Base-by-base conservation (phyloP, 2,329 filamentous ascomycete species). In the Colletotrichum kahawae region DNA sequence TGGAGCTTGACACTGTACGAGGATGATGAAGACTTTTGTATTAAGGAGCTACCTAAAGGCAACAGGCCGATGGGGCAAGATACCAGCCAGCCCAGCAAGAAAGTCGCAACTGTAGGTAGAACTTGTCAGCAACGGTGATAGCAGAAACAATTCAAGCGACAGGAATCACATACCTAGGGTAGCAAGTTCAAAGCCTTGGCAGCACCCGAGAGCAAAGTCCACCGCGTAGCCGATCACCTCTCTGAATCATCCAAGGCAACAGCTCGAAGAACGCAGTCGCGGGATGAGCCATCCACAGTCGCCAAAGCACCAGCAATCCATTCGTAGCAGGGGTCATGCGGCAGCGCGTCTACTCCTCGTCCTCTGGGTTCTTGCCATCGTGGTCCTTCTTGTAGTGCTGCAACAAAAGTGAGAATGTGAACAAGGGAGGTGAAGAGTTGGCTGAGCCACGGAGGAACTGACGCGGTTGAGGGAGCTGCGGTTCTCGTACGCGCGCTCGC, bases 301-400 rank as follows among this genome's bases (percentile, higher is more conserved):
- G 6, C n/a, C 43, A 21, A 21, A 10, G 27, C n/a, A n/a, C n/a
- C 16, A 29, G 31, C 16, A 5, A n/a, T 59, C 27, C 18, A 0
- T 7, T 13, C 16, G n/a, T n/a, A 59, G 1, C 5, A 3, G 21
- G 21, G 5, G 0, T 7, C 10, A 7, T 13, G 10, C 18, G 18
- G 9, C 18, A 7, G 0, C 2, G 31, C 4, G 5, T 7, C 14
- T 14, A 60, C 21, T 24, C 60, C 21, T 63, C 60, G 21, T 27
- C 21, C 18, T 43, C 60, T 2, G 34, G 60, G 34, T 34, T 43
- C 60, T 63, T 33, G 13, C 60, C 60, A 9, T 33, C 29, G 21
- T 63, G 60, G 60, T 63, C 60, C 34, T 43, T 63, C n/a, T 63
- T 63, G 60, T 43, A 63, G 21, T 63, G 60, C 60, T 63, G 60